Base-by-base conservation (phyloP, 306 rosid genomes). In the Rosa rugosa region DNA sequence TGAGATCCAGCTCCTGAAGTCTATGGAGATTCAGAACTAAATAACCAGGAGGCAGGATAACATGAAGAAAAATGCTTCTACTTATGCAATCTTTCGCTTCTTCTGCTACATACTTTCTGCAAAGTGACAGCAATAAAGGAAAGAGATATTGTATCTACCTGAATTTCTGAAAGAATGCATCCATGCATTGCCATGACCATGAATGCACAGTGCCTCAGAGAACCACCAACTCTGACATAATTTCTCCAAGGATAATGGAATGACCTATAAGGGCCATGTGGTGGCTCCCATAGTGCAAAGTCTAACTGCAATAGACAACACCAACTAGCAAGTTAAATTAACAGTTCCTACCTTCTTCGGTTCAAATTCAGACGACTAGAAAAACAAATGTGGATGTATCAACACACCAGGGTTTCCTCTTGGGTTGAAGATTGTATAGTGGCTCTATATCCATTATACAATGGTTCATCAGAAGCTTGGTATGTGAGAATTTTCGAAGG, bases 161-260 rank as follows among this genome's bases (percentile, higher is more conserved):
- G 97, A 73, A 91, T 91, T 87, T 91, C 97, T 63, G 97, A 88
- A 63, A 91, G 94, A 69, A 91, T 85, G 79, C 92, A 89, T 73
- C 97, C 97, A 75, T 91, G 97, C 97, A 91, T 85, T 34, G 90
- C 97, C 97, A 91, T 91, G 80, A 90, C 90, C 92, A 85, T 90
- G 81, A 88, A 84, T 54, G 97, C 94, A 77, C 97, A 91, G 75
- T 90, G 92, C 87, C 97, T 89, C 77, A 91, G 75, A 73, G 97
- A 90, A 70, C 97, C 97, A 65, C 92, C 79, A 12, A 90, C 80
- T 84, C 86, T 83, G 81, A 81, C 88, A 44, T 89, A 91, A 85
- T 77, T 85, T 85, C 57, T 85, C 94, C 94, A 91, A 20, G 97
- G 94, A 85, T 91, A 90, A 25, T 81, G 82, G 80, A 89, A 88